phyloP scores from a whole-genome alignment of 345 rosid genomes.

The Durio zibethinus region DNA sequence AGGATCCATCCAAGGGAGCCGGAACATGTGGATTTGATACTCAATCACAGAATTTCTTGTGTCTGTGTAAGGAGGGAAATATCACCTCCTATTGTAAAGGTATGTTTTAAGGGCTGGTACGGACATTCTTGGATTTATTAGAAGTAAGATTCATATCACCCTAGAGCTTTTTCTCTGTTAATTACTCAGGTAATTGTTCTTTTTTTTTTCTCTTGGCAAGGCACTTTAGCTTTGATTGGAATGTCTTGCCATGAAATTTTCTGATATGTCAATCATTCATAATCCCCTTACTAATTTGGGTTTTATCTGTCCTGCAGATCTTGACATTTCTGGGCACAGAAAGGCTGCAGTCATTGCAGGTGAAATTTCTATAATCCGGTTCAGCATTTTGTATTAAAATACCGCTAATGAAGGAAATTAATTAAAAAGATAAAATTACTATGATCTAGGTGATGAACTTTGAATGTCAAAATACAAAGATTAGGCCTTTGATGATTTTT shows the following conservation, averaged over 20 bases:
- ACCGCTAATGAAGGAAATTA: neutral
- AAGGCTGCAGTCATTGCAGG: slow-evolving; percentile 55
- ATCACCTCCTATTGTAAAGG: slow-evolving; percentile 70
- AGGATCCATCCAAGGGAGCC: slow-evolving; percentile 68
- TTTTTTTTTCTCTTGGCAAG: slow-evolving; percentile 8
- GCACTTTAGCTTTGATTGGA: no score
- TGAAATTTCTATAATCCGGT: slow-evolving; percentile 9
- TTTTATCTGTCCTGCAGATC: slow-evolving; percentile 34
- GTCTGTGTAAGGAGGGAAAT: slow-evolving; percentile 62
- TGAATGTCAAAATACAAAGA: neutral
- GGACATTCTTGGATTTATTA: neutral
- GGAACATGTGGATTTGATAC: slow-evolving; percentile 69
- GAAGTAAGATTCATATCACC: neutral
- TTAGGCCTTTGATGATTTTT: neutral
- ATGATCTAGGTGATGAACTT: neutral
- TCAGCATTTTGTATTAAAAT: neutral
- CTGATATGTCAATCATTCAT: neutral
- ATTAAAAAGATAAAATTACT: no score
- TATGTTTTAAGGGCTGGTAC: slow-evolving; percentile 6
- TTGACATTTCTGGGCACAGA: slow-evolving; percentile 29
- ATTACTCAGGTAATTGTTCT: no score
- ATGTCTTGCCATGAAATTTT: neutral
- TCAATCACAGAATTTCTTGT: slow-evolving; percentile 52
- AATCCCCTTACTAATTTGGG: neutral
- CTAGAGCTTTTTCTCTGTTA: neutral